These are phyloP conservation scores for Fusarium chaquense DNA, from an alignment of 2,329 filamentous ascomycete species.

Conservation along the genomic window DNA sequence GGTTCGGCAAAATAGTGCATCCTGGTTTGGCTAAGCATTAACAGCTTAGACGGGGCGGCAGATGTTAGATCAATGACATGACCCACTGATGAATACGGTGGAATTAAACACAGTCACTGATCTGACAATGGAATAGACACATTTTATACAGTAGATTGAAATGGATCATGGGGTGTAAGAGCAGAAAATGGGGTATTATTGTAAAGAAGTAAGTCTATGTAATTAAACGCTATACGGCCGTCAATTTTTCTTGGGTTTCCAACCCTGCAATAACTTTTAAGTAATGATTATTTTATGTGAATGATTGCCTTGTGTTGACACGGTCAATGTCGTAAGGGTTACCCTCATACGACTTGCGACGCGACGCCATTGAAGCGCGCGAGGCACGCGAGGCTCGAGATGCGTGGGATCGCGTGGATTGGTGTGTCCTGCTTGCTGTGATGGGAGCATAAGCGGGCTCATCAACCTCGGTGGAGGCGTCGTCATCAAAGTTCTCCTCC, in stretches of 20 bases:
- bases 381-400: conserved; percentile 28
- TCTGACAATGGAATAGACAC: no score
- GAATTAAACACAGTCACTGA: no score
- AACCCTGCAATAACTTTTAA: conserved; percentile 20
- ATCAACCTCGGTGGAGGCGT: conserved; percentile 34
- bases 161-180: no score
- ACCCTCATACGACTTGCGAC: conserved; percentile 36
- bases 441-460: conserved; percentile 37
- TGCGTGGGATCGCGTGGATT: conserved; percentile 25
- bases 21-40: no score
- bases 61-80: no score
- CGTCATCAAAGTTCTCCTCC: conserved; percentile 29
- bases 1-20: no score
- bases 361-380: conserved; percentile 16
- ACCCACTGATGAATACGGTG: no score
- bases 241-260: conserved; percentile 8
- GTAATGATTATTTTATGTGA: conserved; percentile 19
- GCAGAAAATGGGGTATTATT: conserved; percentile 12
- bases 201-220: conserved; percentile 22
- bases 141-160: no score
- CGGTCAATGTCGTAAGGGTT: conserved; percentile 40
- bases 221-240: conserved; percentile 28
- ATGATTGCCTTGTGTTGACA: conserved; percentile 38
- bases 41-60: no score
- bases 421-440: conserved; percentile 13